Conservation (phyloP, 495 filamentous ascomycete species). For the Penicillium alfredii region DNA sequence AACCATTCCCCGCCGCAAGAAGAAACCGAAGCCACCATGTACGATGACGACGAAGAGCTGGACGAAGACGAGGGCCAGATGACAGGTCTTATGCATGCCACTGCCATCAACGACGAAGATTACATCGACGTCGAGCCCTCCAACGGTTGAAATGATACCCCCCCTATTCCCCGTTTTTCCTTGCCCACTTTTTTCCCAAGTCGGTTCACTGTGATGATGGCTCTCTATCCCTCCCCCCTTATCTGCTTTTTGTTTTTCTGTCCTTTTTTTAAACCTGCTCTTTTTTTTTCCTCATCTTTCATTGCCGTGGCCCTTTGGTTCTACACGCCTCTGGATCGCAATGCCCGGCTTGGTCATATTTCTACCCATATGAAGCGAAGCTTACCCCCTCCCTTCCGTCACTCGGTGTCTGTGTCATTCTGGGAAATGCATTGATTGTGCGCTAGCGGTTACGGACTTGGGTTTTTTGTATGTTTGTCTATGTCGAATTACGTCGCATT, state of each 20-base stretch:
- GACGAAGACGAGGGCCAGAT: constrained; percentile 50
- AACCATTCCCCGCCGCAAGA: constrained; percentile 24
- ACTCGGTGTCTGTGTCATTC: constrained; percentile 14
- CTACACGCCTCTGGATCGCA: too few species aligned
- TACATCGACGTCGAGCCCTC: constrained; percentile 40
- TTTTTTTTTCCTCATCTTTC: background rate
- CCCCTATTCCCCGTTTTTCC: constrained; percentile 11
- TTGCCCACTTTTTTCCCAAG: too few species aligned
- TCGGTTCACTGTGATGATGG: too few species aligned
- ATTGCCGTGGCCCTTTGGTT: too few species aligned
- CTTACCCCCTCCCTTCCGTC: background rate
- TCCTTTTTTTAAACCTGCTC: background rate
- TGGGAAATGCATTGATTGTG: constrained; percentile 34
- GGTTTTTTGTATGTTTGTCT: constrained; percentile 12
- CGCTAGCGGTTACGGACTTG: constrained; percentile 19
- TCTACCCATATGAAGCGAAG: constrained; percentile 26
- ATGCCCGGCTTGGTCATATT: constrained; percentile 17
- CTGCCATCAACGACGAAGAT: constrained; percentile 47
- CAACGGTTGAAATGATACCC: constrained; percentile 40
- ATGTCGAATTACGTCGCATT: constrained; percentile 19
- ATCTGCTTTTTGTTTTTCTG: too few species aligned
- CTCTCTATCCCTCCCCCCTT: too few species aligned
- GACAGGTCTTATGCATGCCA: constrained; percentile 50
- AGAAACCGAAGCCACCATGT: constrained; percentile 47
- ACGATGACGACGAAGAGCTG: constrained; percentile 51